Evolutionary conservation across 192 early-diverging fungal genomes (phyloP).

Genomic region (Chytriomyces confervae): DNA sequence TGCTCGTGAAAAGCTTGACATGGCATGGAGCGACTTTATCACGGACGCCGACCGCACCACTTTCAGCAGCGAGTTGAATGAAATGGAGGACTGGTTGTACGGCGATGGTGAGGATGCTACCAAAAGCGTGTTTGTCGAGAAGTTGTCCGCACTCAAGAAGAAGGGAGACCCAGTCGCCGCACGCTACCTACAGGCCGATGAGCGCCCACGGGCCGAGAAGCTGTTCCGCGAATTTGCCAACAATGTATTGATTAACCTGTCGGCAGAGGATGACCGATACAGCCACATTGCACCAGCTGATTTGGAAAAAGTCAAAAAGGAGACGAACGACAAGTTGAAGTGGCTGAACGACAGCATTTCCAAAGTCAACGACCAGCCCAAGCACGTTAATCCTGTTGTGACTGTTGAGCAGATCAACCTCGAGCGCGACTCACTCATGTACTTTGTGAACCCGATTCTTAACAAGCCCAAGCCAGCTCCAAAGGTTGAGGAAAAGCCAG

Average conservation of each 20-base stretch:
- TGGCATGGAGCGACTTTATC: slow-evolving; percentile 75
- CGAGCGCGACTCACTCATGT: slow-evolving; percentile 70
- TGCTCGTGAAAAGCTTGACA: slow-evolving; percentile 84
- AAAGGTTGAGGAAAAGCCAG: slow-evolving; percentile 52
- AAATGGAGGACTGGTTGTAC: slow-evolving; percentile 98
- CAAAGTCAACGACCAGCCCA: slow-evolving; percentile 75
- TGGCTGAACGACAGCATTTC: slow-evolving; percentile 87
- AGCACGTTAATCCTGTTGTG: slow-evolving; percentile 77
- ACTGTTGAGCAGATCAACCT: slow-evolving; percentile 72
- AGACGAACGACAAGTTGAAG: slow-evolving; percentile 73
- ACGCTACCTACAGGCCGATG: slow-evolving; percentile 83
- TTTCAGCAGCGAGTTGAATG: slow-evolving; percentile 73
- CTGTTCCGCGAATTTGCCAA: slow-evolving; percentile 81
- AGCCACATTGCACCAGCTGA: slow-evolving; percentile 86
- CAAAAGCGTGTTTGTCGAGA: slow-evolving; percentile 86
- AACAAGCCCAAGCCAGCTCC: slow-evolving; percentile 90
- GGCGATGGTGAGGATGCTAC: slow-evolving; percentile 87
- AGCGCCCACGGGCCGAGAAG: slow-evolving; percentile 83
- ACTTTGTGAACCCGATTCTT: slow-evolving; percentile 80
- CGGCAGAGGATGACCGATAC: slow-evolving; percentile 82
- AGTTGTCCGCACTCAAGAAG: slow-evolving; percentile 79
- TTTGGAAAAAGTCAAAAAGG: slow-evolving; percentile 79
- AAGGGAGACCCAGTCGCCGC: slow-evolving; percentile 80
- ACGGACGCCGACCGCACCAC: slow-evolving; percentile 71
- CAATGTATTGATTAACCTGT: slow-evolving; percentile 72